These are phyloP conservation scores for Bidens hawaiensis DNA, from an alignment of 140 eudicot genomes.

Conservation along the genomic window DNA sequence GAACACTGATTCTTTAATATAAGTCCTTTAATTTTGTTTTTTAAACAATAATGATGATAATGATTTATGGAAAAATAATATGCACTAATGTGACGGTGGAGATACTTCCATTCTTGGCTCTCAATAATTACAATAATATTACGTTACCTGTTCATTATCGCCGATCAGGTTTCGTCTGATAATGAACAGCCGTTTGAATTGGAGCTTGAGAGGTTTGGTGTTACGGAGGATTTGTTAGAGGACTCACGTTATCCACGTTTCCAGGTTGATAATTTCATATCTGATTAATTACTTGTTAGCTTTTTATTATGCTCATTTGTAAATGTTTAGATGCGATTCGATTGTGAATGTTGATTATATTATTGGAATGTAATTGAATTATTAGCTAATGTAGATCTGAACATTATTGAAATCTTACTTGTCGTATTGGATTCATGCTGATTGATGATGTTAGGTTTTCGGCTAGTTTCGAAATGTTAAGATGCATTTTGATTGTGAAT, in stretches of 20 bases:
- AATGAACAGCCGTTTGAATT: conserved; percentile 14
- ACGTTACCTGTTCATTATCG: too few relatives aligned
- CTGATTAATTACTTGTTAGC: background rate
- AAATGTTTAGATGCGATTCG: background rate
- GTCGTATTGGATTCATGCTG: too few relatives aligned
- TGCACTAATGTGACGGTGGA: conserved; percentile 21
- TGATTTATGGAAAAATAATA: too few relatives aligned
- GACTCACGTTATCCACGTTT: conserved; percentile 35
- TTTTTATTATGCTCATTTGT: background rate
- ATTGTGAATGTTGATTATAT: conserved; percentile 1
- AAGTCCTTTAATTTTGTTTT: too few relatives aligned
- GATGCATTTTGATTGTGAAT: background rate
- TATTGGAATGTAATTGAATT: too few relatives aligned
- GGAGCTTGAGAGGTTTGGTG: conserved; percentile 43
- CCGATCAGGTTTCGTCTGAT: conserved; percentile 33
- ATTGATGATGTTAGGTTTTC: background rate
- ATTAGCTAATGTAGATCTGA: too few relatives aligned
- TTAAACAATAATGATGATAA: too few relatives aligned
- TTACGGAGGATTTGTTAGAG: conserved; percentile 43
- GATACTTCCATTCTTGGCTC: conserved; percentile 32
- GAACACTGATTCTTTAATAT: too few relatives aligned
- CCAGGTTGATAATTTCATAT: conserved; percentile 40
- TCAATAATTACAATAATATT: too few relatives aligned
- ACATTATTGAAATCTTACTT: too few relatives aligned
- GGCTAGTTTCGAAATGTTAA: background rate